These are phyloP conservation scores for Lantana camara DNA, from an alignment of 257 asterid species.

Conservation along the genomic window DNA sequence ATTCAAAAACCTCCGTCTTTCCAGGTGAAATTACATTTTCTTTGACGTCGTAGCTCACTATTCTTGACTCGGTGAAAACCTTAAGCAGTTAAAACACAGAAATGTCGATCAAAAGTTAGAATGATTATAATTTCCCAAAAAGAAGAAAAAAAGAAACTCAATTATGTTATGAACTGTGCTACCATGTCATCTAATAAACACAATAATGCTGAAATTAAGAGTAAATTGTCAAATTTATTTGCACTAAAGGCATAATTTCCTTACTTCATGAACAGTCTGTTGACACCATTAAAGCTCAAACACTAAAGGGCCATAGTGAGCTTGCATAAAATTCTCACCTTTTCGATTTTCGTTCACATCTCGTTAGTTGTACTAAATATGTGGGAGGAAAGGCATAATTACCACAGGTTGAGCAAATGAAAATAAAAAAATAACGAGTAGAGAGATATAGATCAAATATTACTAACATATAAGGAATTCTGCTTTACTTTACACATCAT, in stretches of 20 bases:
- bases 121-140: not conserved
- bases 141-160: too few species aligned
- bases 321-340: too few species aligned
- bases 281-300: not conserved
- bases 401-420: not conserved
- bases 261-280: not conserved
- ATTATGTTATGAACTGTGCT: not conserved
- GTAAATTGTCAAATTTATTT: not conserved
- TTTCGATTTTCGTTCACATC: too few species aligned
- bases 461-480: not conserved
- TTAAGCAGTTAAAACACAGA: conserved; percentile 23
- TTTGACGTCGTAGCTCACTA: conserved; percentile 60
- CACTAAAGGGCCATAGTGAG: not conserved
- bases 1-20: conserved; percentile 54
- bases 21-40: conserved; percentile 66
- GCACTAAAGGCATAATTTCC: not conserved
- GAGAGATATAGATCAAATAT: too few species aligned
- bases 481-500: not conserved
- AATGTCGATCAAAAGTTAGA: not conserved
- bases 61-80: conserved; percentile 85
- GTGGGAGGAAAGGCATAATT: not conserved
- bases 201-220: not conserved
- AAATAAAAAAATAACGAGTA: not conserved
- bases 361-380: not conserved
- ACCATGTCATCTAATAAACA: not conserved